A percentile compares a stretch with the other conserved stretches of the same genome.
These are phyloP conservation scores for Suillus discolor DNA, from an alignment of 768 basidiomycete species.

Conservation along the genomic window DNA sequence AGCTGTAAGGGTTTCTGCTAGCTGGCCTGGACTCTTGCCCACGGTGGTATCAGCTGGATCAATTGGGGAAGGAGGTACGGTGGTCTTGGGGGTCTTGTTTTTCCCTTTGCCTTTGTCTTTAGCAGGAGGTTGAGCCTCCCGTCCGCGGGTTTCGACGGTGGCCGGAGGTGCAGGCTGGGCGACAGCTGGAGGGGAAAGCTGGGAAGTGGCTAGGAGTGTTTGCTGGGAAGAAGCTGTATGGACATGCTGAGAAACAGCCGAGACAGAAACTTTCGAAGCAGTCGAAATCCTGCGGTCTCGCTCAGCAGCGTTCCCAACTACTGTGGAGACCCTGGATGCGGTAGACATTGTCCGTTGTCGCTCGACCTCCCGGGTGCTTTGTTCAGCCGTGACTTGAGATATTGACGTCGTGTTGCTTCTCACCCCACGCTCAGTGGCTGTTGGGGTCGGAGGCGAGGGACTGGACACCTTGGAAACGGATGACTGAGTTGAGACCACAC, in stretches of 20 bases:
- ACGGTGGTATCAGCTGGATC: conserved; percentile 39
- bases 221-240: conserved; percentile 21
- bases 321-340: conserved; percentile 29
- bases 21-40: conserved; percentile 39
- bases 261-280: conserved; percentile 47
- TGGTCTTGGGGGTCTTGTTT: conserved; percentile 21
- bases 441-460: conserved; percentile 18
- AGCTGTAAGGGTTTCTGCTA: conserved; percentile 46
- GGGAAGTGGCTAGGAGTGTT: background rate
- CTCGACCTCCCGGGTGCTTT: conserved; percentile 26
- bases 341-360: conserved; percentile 27
- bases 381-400: conserved; percentile 15
- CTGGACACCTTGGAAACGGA: conserved; percentile 17
- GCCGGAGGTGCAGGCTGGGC: background rate
- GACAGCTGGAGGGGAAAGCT: background rate
- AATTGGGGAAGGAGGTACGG: conserved; percentile 31
- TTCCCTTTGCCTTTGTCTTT: conserved; percentile 25
- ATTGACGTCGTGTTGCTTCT: background rate
- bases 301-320: conserved; percentile 19
- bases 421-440: background rate
- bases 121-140: conserved; percentile 19
- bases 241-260: background rate
- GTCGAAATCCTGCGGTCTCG: conserved; percentile 28
- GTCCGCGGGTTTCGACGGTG: conserved; percentile 13
- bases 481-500: conserved; percentile 23